These are phyloP conservation scores for Dactylellina cionopaga DNA, from an alignment of 2,329 filamentous ascomycete species.

Conservation along the genomic window DNA sequence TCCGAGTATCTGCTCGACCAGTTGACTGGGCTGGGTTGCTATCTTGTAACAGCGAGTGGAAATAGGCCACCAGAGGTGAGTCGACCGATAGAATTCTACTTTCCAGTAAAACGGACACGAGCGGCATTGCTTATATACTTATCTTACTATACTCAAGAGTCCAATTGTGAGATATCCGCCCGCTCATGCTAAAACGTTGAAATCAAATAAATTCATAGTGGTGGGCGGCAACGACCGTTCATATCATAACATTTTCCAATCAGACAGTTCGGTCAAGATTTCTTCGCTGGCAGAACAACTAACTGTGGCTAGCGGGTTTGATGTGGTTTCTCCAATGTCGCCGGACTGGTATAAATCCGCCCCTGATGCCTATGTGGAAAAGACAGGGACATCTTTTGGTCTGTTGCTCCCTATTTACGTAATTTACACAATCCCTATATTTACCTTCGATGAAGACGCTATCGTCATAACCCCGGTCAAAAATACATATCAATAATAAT, in stretches of 20 bases:
- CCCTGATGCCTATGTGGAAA: background rate
- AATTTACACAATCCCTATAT: too few relatives aligned
- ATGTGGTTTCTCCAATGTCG: background rate
- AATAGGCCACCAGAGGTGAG: background rate
- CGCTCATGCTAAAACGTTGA: too few relatives aligned
- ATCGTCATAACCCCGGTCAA: too few relatives aligned
- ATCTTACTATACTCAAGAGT: background rate
- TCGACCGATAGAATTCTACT: background rate
- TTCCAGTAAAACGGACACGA: background rate
- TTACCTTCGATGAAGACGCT: too few relatives aligned
- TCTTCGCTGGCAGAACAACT: background rate
- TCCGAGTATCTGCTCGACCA: background rate
- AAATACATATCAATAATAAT: too few relatives aligned
- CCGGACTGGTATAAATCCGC: too few relatives aligned
- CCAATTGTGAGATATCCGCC: background rate
- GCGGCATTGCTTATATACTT: too few relatives aligned
- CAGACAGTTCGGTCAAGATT: background rate
- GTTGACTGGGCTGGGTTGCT: background rate
- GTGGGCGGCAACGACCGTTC: background rate
- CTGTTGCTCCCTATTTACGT: background rate
- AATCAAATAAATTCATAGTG: background rate
- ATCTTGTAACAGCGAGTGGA: background rate
- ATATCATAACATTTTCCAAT: background rate
- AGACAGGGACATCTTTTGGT: slow-evolving; percentile 1
- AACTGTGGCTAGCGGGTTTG: background rate